Conservation (phyloP, 129 eudicot species). For the Escallonia herrerae region DNA sequence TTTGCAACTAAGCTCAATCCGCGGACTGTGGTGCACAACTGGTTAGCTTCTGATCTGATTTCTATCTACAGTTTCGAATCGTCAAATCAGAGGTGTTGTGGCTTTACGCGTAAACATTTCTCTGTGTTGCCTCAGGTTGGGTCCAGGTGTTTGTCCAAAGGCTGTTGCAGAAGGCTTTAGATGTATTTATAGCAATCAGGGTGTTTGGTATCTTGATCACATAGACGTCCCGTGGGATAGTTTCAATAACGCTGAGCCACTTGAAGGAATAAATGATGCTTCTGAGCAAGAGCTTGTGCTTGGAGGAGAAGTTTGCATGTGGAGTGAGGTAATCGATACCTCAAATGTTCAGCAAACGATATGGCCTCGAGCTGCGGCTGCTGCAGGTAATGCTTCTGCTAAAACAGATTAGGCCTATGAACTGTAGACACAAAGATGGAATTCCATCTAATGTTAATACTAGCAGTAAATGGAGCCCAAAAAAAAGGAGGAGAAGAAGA, state of each 20-base stretch:
- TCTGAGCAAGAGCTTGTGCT: conserved; percentile 57
- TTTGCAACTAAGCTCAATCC: conserved; percentile 68
- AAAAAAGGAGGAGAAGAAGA: no score
- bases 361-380: conserved; percentile 99
- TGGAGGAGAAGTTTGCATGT: conserved; percentile 97
- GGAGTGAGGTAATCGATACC: conserved; percentile 92
- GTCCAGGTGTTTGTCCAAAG: conserved; percentile 77
- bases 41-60: conserved; percentile 37
- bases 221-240: conserved; percentile 76
- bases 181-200: conserved; percentile 91
- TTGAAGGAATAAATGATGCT: conserved; percentile 62
- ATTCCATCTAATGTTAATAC: no score
- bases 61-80: background rate
- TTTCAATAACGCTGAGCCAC: conserved; percentile 71
- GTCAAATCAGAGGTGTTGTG: background rate
- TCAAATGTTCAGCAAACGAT: conserved; percentile 84
- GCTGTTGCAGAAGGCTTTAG: conserved; percentile 80
- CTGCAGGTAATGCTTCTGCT: conserved; percentile 62
- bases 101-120: background rate
- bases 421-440: no score
- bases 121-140: conserved; percentile 45
- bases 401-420: background rate
- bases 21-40: conserved; percentile 85
- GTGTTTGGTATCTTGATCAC: conserved; percentile 91
- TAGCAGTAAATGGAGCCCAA: no score